These are phyloP conservation scores for Larix kaempferi DNA, from an alignment of 75 land plant species.

Conservation along the genomic window DNA sequence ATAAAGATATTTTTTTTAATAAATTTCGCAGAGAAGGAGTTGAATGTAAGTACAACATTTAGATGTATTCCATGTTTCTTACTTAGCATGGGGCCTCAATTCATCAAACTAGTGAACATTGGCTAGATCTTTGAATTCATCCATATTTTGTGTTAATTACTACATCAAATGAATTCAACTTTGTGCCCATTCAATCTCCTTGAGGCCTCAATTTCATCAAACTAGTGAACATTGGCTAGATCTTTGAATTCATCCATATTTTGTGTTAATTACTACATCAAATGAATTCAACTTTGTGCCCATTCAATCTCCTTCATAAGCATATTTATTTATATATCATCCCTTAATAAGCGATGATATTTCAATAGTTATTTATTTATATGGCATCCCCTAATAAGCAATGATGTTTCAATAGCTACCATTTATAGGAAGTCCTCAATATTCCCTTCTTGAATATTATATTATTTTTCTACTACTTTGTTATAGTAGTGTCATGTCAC, in stretches of 20 bases:
- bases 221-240: conserved; percentile 67
- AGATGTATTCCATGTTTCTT: too few relatives aligned
- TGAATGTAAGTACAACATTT: too few relatives aligned
- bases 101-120: conserved; percentile 64
- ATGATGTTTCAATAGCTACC: background rate
- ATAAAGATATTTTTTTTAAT: too few relatives aligned
- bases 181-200: background rate
- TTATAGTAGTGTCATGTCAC: background rate
- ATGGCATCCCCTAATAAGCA: background rate
- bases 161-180: background rate
- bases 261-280: background rate
- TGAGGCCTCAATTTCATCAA: conserved; percentile 67
- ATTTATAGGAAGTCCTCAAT: background rate
- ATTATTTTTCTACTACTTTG: background rate
- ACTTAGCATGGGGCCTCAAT: conserved; percentile 71
- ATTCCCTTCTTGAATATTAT: background rate
- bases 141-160: too few relatives aligned
- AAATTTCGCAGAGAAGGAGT: too few relatives aligned
- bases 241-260: background rate
- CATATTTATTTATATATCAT: background rate
- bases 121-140: conserved; percentile 26
- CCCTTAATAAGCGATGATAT: too few relatives aligned
- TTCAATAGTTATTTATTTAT: too few relatives aligned
- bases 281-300: background rate
- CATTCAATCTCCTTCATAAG: background rate